Conservation (phyloP, 2,329 filamentous ascomycete genomes). For the Arachnomyces sp. region DNA sequence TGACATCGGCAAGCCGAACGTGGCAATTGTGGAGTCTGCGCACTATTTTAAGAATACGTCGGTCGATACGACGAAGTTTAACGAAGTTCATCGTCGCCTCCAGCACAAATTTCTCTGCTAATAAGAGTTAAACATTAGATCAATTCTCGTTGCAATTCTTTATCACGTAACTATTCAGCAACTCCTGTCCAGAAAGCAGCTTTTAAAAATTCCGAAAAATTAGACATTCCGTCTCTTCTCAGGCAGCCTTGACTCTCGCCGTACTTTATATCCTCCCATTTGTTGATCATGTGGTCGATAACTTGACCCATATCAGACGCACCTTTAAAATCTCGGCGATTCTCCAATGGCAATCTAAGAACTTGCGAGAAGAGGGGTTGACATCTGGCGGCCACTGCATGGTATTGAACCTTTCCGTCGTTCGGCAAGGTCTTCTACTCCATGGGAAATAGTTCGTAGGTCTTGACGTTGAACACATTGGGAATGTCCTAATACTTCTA, state of each 20-base stretch:
- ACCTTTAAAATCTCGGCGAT: conserved; percentile 2
- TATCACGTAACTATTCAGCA: background rate
- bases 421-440: background rate
- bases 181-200: background rate
- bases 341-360: background rate
- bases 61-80: too few species aligned
- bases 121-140: too few species aligned
- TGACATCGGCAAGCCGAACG: too few species aligned
- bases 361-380: background rate
- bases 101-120: too few species aligned
- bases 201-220: conserved; percentile 1
- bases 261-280: conserved; percentile 2
- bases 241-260: background rate
- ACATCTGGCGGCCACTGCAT: background rate
- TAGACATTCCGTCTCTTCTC: conserved; percentile 1
- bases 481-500: background rate
- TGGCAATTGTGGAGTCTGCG: too few species aligned
- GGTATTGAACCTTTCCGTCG: background rate
- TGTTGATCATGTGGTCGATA: background rate
- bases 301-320: conserved; percentile 1
- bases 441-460: background rate
- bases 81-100: too few species aligned
- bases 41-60: too few species aligned
- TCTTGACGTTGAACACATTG: background rate
- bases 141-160: too few species aligned